A percentile compares a stretch with the other conserved stretches of the same genome.
These are phyloP conservation scores for Penicillium daleae DNA, from an alignment of 495 filamentous ascomycete genomes.

Conservation along the genomic window DNA sequence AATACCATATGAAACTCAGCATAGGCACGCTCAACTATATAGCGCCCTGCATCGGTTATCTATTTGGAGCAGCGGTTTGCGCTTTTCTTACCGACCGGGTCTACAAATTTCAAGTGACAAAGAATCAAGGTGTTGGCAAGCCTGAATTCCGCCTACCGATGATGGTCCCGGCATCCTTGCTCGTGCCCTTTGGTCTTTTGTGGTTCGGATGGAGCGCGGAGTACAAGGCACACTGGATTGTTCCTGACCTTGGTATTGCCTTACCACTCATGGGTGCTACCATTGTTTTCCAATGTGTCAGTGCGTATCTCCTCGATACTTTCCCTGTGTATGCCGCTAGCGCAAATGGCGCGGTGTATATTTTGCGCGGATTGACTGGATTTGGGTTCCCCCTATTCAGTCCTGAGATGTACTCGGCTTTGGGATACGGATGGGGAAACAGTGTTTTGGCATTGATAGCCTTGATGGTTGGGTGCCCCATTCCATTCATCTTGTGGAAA, in stretches of 20 bases:
- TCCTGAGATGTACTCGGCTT: constrained; percentile 52
- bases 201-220: constrained; percentile 66
- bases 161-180: constrained; percentile 56
- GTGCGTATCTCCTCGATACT: constrained; percentile 67
- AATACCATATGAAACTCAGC: constrained; percentile 55
- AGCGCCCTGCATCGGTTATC: constrained; percentile 61
- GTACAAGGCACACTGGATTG: constrained; percentile 60
- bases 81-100: constrained; percentile 31
- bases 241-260: constrained; percentile 63
- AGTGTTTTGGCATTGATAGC: constrained; percentile 51
- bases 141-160: constrained; percentile 66
- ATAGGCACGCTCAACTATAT: constrained; percentile 64
- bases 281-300: constrained; percentile 61
- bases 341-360: constrained; percentile 62
- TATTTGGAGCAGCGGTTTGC: constrained; percentile 57
- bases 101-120: constrained; percentile 12
- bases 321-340: constrained; percentile 67
- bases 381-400: constrained; percentile 73
- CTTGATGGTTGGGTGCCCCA: neutral
- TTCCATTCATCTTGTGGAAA: constrained; percentile 1
- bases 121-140: constrained; percentile 16
- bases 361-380: constrained; percentile 63
- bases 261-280: constrained; percentile 60
- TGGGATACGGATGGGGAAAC: constrained; percentile 59
- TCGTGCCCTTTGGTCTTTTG: constrained; percentile 62